Base-by-base conservation (phyloP, 108 stramenopile species). In the Pseudonitzschia delicatissima region DNA sequence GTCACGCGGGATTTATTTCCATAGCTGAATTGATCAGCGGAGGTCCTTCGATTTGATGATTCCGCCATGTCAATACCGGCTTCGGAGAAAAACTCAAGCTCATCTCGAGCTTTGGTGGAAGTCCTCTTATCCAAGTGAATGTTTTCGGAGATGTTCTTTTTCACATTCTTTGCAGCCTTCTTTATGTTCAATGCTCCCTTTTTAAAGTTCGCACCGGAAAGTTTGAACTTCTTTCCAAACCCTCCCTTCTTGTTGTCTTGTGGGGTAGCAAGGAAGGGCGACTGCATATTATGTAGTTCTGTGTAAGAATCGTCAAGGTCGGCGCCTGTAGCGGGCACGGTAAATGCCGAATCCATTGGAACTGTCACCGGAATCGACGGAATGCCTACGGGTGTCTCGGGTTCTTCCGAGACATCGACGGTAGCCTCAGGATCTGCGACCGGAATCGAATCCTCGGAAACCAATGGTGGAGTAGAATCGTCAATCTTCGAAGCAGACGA, bases 161-260 rank as follows among this genome's bases (percentile, higher is more conserved):
- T 49, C 0, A 49, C 48, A 23, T 49, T 49, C n/a, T 17, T 21
- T 49, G 48, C 50, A 28, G 50, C 50, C 27, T 51, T 51, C 25
- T 51, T 51, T 12, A 51, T 23, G 11, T 51, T 51, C n/a, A n/a
- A n/a, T n/a, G n/a, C n/a, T n/a, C n/a, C n/a, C n/a, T n/a, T n/a
- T 13, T 51, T 51, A 23, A 51, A 11, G 4, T 18, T 28, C 50
- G 50, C 50, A 12, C 50, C 50, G 40, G 40, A 11, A 7, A 51
- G 15, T 23, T 61, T 42, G 52, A 18, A 20, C 25, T 51, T 66
- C 21, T 13, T 28, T 53, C 49, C 62, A 25, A 48, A 44, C 12
- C 20, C 47, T 5, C n/a, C 35, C 4, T 20, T 11, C 13, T 25
- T 32, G 34, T 18, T 39, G 25, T 7, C n/a, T 44, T 44, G 42